Percentiles rank a stretch among this genome's conserved stretches.
Evolutionary conservation across 2,329 filamentous ascomycete genomes (phyloP).

Genomic region (Diplodia mutila): DNA sequence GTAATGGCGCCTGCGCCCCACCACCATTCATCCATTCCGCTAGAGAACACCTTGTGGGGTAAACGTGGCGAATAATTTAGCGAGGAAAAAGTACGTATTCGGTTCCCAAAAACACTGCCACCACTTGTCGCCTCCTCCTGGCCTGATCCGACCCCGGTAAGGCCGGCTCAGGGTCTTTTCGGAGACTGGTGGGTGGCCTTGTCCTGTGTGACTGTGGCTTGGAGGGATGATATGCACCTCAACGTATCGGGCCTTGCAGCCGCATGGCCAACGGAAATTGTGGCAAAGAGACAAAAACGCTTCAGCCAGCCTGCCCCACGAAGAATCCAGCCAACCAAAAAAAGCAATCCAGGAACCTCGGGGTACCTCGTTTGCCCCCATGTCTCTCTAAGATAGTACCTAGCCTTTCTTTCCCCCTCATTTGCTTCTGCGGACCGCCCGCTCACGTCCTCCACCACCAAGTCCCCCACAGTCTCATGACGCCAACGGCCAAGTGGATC

Average conservation of each 20-base stretch:
- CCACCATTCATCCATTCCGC: neutral
- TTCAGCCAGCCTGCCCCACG: no score
- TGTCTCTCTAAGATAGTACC: neutral
- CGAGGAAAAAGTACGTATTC: neutral
- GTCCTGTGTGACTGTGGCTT: neutral
- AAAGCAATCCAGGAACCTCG: neutral
- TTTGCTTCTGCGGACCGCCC: neutral
- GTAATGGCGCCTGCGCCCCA: neutral
- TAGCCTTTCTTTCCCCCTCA: neutral
- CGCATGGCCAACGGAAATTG: neutral
- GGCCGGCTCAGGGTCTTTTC: slow-evolving; percentile 45
- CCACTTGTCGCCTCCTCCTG: no score
- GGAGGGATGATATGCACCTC: neutral
- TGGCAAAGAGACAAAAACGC: no score
- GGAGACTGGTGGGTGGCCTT: neutral
- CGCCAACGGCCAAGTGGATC: neutral
- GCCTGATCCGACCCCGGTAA: no score
- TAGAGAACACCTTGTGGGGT: neutral
- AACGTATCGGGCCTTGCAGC: neutral
- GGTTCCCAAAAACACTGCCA: neutral
- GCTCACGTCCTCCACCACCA: neutral
- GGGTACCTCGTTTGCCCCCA: neutral
- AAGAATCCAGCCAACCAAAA: neutral
- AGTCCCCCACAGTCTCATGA: neutral
- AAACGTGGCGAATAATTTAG: slow-evolving; percentile 25